These are phyloP conservation scores for Thelephora terrestris DNA, from an alignment of 1,284 basidiomycete genomes.

Conservation along the genomic window DNA sequence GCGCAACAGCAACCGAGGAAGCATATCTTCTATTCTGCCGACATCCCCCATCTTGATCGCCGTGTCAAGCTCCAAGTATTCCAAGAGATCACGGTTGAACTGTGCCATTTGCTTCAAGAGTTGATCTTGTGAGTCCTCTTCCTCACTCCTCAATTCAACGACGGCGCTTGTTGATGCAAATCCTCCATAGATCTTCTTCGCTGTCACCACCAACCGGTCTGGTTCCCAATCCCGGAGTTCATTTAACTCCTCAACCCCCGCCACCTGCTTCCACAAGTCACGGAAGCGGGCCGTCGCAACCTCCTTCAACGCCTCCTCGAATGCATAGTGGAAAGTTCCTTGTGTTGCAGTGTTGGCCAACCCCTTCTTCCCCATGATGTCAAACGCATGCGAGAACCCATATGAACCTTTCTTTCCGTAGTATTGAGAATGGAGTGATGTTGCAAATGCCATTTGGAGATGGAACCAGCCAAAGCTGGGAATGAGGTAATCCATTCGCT, in stretches of 20 bases:
- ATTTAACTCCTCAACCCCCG: slow-evolving; percentile 4
- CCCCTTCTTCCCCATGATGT: no score
- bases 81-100: slow-evolving; percentile 25
- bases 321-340: no score
- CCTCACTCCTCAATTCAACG: slow-evolving; percentile 6
- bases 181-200: slow-evolving; percentile 10
- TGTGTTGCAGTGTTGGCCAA: no score
- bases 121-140: slow-evolving; percentile 19
- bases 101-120: slow-evolving; percentile 17
- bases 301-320: no score
- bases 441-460: slow-evolving; percentile 10
- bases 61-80: slow-evolving; percentile 23
- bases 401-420: slow-evolving; percentile 6
- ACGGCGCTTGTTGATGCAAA: slow-evolving; percentile 19
- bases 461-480: slow-evolving; percentile 18
- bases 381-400: no score
- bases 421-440: slow-evolving; percentile 16
- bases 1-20: slow-evolving; percentile 22
- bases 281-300: no score
- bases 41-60: slow-evolving; percentile 28
- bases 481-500: slow-evolving; percentile 15
- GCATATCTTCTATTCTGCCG: slow-evolving; percentile 23
- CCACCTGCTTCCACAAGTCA: no score
- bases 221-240: slow-evolving; percentile 8
- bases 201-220: slow-evolving; percentile 3